These are phyloP conservation scores for Cystobasidiaceae sp. DNA, from an alignment of 1,284 basidiomycete species.

Conservation along the genomic window DNA sequence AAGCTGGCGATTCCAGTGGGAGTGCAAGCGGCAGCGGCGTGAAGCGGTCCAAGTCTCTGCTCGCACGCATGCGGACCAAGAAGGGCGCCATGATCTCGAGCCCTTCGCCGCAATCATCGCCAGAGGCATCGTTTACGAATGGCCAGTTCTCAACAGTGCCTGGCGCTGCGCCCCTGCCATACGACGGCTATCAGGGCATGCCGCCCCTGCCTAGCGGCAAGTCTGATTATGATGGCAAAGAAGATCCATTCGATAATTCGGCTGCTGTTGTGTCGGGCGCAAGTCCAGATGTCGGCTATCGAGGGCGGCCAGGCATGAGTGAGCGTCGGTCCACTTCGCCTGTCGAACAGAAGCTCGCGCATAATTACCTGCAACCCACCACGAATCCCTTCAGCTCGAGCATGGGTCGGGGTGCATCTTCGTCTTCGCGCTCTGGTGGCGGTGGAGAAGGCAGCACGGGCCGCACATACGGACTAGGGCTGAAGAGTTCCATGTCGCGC, in stretches of 20 bases:
- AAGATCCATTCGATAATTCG: background rate
- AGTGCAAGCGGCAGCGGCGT: no score
- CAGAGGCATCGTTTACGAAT: background rate
- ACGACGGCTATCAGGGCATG: background rate
- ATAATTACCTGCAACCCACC: constrained; percentile 10
- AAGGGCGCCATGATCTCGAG: constrained; percentile 6
- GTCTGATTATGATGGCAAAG: no score
- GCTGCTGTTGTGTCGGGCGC: background rate
- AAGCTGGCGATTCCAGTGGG: background rate
- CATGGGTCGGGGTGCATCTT: background rate
- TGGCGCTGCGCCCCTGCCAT: no score
- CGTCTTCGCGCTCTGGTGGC: no score
- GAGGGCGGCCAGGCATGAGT: background rate
- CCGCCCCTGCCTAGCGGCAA: background rate
- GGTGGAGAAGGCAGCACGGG: no score
- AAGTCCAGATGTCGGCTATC: background rate
- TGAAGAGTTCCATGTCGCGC: constrained; percentile 3
- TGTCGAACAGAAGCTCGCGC: background rate
- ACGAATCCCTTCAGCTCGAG: no score
- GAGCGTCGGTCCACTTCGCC: background rate
- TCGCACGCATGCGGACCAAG: constrained; percentile 24
- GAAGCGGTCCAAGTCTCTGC: constrained; percentile 28
- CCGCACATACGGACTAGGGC: background rate
- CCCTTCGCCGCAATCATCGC: background rate
- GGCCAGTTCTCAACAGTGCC: no score